Conservation (phyloP, 768 basidiomycete species). For the Russula compacta region DNA sequence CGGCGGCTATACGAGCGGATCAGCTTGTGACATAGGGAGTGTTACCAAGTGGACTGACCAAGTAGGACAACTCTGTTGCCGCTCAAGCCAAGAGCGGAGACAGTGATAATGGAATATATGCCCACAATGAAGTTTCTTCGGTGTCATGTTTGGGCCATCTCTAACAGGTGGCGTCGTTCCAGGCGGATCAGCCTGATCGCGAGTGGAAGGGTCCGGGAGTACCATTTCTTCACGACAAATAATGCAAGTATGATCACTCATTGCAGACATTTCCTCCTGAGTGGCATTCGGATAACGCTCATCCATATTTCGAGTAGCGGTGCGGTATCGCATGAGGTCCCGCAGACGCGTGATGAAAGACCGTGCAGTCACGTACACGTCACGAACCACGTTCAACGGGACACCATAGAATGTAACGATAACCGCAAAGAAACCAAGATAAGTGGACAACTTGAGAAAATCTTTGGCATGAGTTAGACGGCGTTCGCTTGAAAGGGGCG, state of each 20-base stretch:
- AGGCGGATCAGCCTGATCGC: conserved; percentile 16
- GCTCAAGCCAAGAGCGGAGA: conserved; percentile 92
- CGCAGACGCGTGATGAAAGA: conserved; percentile 84
- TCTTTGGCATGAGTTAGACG: conserved; percentile 40
- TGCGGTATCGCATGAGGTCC: conserved; percentile 85
- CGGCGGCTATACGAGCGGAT: conserved; percentile 18
- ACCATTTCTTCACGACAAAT: conserved; percentile 97
- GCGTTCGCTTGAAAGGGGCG: conserved; percentile 1
- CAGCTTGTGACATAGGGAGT: conserved; percentile 1
- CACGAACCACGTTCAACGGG: conserved; percentile 92
- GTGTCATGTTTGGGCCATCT: conserved; percentile 87
- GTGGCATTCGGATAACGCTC: conserved; percentile 90
- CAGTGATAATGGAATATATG: conserved; percentile 99
- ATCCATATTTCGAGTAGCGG: conserved; percentile 95
- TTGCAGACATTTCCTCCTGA: conserved; percentile 66
- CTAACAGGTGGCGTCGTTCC: conserved; percentile 21
- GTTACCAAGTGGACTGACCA: conserved; percentile 50
- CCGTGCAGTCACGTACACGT: conserved; percentile 91
- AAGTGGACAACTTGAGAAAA: conserved; percentile 87
- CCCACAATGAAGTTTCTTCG: conserved; percentile 93
- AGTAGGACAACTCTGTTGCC: conserved; percentile 98
- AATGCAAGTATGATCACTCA: conserved; percentile 90
- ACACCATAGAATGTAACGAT: conserved; percentile 93
- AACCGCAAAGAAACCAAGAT: conserved; percentile 87
- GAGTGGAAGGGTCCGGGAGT: conserved; percentile 26